Base-by-base conservation (phyloP, 306 rosid genomes). In the Medicago arabica region DNA sequence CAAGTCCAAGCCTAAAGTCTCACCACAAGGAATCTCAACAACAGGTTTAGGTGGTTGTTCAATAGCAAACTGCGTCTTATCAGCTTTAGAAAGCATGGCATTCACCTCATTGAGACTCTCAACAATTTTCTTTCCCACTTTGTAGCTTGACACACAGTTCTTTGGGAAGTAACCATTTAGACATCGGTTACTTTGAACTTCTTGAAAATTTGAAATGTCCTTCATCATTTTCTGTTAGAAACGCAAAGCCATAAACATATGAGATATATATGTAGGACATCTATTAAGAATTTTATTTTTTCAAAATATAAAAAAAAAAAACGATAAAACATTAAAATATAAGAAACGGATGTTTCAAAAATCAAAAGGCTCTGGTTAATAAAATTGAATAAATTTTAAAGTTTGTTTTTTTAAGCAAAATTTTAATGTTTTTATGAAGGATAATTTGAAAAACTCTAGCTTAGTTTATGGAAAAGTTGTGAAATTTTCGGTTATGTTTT, bases 1-100 rank as follows among this genome's bases (percentile, higher is more conserved):
- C 11, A 16, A 11, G 54, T 80, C 75, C 69, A 55, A 44, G 15
- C 78, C 83, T 28, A 49, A 57, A 0, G 72, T 68, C 59, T 67
- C 59, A 36, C 4, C 31, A 6, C 1, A 2, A 21, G 80, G 84
- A 12, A 80, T 58, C 58, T 58, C 65, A 8, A 14, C 12, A 1
- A 67, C 19, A 2, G 16, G 61, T 17, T 19, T 47, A 8, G n/a
- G 69, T 16, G 75, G 54, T 10, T 2, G 4, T 2, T 23, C 8
- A 4, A n/a, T 6, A 67, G 40, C 16, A 49, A 69, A 16, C 5
- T 25, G 23, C 64, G 50, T 34, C 12, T n/a, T 34, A 5, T 0
- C 10, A 44, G n/a, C 8, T 36, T 17, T 63, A 36, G 69, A 2
- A 16, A 63, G 25, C 3, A 81, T 50, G 13, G 15, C 47, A 4